A percentile compares a stretch with the other conserved stretches of the same genome.
Conservation (phyloP, 1,284 basidiomycete genomes). For the Ustilago loliicola region DNA sequence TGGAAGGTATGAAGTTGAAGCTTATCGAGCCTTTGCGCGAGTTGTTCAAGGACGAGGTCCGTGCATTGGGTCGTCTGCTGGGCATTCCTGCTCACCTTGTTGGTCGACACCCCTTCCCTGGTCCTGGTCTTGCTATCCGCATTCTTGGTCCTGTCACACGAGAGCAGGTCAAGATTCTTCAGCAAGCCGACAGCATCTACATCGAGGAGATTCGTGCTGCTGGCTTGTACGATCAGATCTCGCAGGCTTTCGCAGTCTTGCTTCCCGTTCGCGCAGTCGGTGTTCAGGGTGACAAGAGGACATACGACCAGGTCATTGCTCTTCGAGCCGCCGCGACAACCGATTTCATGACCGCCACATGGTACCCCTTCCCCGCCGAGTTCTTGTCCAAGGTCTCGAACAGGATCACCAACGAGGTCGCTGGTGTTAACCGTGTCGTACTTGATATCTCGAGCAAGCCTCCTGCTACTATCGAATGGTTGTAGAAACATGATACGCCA, state of each 20-base stretch:
- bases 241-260: slow-evolving; percentile 96
- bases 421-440: slow-evolving; percentile 77
- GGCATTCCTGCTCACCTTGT: slow-evolving; percentile 93
- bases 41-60: slow-evolving; percentile 99
- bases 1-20: slow-evolving; percentile 99
- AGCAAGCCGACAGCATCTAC: slow-evolving; percentile 95
- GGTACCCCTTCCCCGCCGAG: slow-evolving; percentile 88
- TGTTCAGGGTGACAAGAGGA: slow-evolving; percentile 96
- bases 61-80: slow-evolving; percentile 89
- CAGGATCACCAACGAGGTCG: slow-evolving; percentile 96
- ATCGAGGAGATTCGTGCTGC: slow-evolving; percentile 97
- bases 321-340: slow-evolving; percentile 67
- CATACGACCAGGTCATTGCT: slow-evolving; percentile 88
- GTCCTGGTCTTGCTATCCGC: slow-evolving; percentile 97
- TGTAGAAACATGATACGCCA: slow-evolving; percentile 31
- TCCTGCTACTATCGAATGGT: slow-evolving; percentile 78
- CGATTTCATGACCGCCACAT: slow-evolving; percentile 70
- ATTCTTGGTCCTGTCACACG: slow-evolving; percentile 94
- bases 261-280: slow-evolving; percentile 97
- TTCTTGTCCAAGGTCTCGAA: slow-evolving; percentile 92
- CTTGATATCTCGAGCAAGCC: slow-evolving; percentile 95
- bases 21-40: slow-evolving; percentile 97
- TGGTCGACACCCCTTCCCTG: slow-evolving; percentile 98
- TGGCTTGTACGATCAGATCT: slow-evolving; percentile 91
- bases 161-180: slow-evolving; percentile 92